Conservation (phyloP, 495 filamentous ascomycete genomes). For the Daldinia caldariorum region DNA sequence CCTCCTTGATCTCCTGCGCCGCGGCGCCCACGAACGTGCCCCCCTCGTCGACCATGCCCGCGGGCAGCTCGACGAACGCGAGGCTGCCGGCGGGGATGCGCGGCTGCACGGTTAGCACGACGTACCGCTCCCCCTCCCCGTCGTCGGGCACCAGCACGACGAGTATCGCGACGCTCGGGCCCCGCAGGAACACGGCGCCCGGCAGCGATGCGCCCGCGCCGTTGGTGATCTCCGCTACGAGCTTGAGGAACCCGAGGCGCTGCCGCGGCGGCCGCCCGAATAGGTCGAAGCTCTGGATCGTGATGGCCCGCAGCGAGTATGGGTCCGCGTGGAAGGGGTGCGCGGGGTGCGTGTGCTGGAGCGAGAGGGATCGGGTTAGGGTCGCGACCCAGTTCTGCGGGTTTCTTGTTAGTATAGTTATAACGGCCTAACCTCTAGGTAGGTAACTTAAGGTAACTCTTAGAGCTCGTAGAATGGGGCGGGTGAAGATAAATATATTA, state of each 20-base stretch:
- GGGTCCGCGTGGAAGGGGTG: constrained; percentile 79
- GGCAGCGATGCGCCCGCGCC: constrained; percentile 71
- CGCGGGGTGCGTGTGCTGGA: constrained; percentile 62
- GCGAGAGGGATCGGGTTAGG: constrained; percentile 69
- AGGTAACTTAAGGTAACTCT: not conserved
- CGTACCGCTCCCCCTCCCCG: constrained; percentile 67
- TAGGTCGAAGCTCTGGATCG: constrained; percentile 77
- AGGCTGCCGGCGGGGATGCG: constrained; percentile 82
- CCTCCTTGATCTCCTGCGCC: constrained; percentile 84
- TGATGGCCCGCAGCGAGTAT: constrained; percentile 74
- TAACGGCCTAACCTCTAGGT: not conserved
- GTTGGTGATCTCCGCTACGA: constrained; percentile 74
- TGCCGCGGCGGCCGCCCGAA: constrained; percentile 60
- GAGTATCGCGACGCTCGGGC: constrained; percentile 84
- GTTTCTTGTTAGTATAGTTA: not conserved
- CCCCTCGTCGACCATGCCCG: constrained; percentile 86
- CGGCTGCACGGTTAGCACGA: constrained; percentile 83
- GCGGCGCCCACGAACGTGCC: constrained; percentile 80
- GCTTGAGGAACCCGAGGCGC: constrained; percentile 81
- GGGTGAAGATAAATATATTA: too few species aligned
- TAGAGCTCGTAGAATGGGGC: too few species aligned
- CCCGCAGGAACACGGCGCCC: constrained; percentile 81
- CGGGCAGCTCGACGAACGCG: constrained; percentile 80
- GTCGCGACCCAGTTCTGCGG: constrained; percentile 71
- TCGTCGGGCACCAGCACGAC: constrained; percentile 81